Conservation (phyloP, 306 rosid species). For the Cicer arietinum region DNA sequence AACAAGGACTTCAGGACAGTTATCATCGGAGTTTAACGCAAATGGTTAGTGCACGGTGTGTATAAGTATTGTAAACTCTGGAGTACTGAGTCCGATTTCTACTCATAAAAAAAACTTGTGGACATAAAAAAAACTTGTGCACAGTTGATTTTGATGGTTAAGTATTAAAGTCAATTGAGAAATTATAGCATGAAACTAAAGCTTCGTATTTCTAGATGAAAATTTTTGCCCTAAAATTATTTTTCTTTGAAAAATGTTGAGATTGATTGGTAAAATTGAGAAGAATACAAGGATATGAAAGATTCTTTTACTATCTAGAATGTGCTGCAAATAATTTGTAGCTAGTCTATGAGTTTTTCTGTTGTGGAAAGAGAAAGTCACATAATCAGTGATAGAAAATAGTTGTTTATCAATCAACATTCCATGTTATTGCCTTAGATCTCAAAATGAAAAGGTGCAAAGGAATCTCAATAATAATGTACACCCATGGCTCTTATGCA, state of each 20-base stretch:
- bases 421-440: slow-evolving; percentile 20
- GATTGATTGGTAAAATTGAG: slow-evolving; percentile 33
- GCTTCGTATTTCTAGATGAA: slow-evolving; percentile 41
- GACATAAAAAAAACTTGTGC: slow-evolving; percentile 34
- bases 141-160: slow-evolving; percentile 47
- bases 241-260: slow-evolving; percentile 11
- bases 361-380: slow-evolving; percentile 34
- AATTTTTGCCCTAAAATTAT: slow-evolving; percentile 38
- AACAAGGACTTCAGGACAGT: slow-evolving; percentile 36
- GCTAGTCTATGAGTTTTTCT: slow-evolving; percentile 36
- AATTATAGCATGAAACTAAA: slow-evolving; percentile 43
- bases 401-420: slow-evolving; percentile 25
- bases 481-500: slow-evolving; percentile 19
- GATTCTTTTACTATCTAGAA: slow-evolving; percentile 35
- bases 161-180: slow-evolving; percentile 45
- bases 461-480: slow-evolving; percentile 44
- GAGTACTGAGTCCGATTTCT: not conserved
- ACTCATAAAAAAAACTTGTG: slow-evolving; percentile 28
- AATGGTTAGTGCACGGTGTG: not conserved
- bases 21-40: not conserved
- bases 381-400: slow-evolving; percentile 26
- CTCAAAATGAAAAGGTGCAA: slow-evolving; percentile 37
- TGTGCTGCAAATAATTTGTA: slow-evolving; percentile 43
- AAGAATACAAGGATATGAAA: not conserved
- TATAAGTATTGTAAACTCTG: not conserved